Evolutionary conservation across 139 green algal species (phyloP).

Genomic region (Asterochloris erici): DNA sequence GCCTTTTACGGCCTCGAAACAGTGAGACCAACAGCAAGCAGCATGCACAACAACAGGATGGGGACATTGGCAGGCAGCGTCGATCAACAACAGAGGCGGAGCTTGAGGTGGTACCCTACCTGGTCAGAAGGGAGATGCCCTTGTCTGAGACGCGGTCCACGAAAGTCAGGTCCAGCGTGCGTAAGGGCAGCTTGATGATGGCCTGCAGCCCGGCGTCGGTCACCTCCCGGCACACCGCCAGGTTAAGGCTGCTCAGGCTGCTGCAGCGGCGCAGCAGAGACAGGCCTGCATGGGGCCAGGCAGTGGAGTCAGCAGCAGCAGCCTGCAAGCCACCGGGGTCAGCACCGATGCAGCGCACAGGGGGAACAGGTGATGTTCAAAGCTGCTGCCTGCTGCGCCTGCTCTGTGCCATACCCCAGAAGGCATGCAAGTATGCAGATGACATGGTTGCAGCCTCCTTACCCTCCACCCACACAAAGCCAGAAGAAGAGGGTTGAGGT

Average conservation of each 20-base stretch:
- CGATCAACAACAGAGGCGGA: too few species aligned
- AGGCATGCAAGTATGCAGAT: too few species aligned
- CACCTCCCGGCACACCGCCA: constrained; percentile 10
- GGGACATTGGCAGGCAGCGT: too few species aligned
- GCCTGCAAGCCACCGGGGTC: neutral
- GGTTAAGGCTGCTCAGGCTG: constrained; percentile 5
- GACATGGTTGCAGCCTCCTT: too few species aligned
- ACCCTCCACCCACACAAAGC: too few species aligned
- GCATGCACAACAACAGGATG: too few species aligned
- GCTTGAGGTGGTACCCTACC: neutral
- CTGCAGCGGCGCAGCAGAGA: neutral
- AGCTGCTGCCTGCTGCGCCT: too few species aligned
- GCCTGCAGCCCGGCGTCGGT: constrained; percentile 1
- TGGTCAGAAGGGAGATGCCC: neutral
- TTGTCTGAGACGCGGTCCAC: constrained; percentile 10
- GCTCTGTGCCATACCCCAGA: too few species aligned
- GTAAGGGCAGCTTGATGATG: neutral
- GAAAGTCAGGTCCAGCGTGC: constrained; percentile 13
- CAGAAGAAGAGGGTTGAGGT: too few species aligned
- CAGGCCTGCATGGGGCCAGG: neutral
- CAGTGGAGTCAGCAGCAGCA: neutral
- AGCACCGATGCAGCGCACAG: neutral
- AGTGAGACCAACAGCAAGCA: too few species aligned
- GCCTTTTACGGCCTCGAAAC: too few species aligned
- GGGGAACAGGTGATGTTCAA: neutral